A percentile compares a stretch with the other conserved stretches of the same genome.
phyloP scores from a whole-genome alignment of 169 alveolate species.

The Plasmodium vivax region DNA sequence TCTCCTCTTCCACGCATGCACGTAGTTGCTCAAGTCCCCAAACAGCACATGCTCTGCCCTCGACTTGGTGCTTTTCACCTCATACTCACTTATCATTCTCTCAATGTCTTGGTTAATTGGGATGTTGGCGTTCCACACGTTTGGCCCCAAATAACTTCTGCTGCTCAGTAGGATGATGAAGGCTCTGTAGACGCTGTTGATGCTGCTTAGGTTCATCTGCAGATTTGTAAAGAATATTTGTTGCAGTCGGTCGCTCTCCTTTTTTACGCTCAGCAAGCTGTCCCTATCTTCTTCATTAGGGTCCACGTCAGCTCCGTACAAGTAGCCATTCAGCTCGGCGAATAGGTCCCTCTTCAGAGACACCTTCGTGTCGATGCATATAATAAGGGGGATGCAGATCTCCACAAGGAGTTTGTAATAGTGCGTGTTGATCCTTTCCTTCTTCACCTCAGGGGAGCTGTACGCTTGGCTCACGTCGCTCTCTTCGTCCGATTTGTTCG shows the following conservation, averaged over 20 bases:
- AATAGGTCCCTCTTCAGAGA: constrained; percentile 17
- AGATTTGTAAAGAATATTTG: constrained; percentile 40
- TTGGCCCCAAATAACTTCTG: constrained; percentile 51
- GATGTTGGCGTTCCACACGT: constrained; percentile 28
- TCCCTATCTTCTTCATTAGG: background rate
- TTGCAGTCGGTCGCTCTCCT: constrained; percentile 17
- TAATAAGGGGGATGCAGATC: constrained; percentile 54
- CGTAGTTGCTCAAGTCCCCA: constrained; percentile 50
- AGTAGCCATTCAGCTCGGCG: constrained; percentile 10
- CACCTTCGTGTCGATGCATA: constrained; percentile 59
- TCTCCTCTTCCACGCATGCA: background rate
- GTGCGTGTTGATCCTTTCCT: constrained; percentile 37
- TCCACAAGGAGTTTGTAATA: constrained; percentile 58
- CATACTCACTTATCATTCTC: constrained; percentile 72
- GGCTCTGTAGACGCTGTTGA: constrained; percentile 67
- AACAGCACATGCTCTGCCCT: constrained; percentile 74
- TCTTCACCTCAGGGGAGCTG: constrained; percentile 11
- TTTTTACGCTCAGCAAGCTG: background rate
- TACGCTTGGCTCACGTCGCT: constrained; percentile 9
- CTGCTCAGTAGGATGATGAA: constrained; percentile 46
- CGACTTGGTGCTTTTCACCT: constrained; percentile 39
- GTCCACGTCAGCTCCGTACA: background rate
- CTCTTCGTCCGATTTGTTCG: constrained; percentile 1
- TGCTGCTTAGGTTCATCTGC: constrained; percentile 34
- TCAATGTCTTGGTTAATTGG: constrained; percentile 42